These are phyloP conservation scores for Hepatocystis sp. DNA, from an alignment of 169 alveolate genomes.

Conservation along the genomic window DNA sequence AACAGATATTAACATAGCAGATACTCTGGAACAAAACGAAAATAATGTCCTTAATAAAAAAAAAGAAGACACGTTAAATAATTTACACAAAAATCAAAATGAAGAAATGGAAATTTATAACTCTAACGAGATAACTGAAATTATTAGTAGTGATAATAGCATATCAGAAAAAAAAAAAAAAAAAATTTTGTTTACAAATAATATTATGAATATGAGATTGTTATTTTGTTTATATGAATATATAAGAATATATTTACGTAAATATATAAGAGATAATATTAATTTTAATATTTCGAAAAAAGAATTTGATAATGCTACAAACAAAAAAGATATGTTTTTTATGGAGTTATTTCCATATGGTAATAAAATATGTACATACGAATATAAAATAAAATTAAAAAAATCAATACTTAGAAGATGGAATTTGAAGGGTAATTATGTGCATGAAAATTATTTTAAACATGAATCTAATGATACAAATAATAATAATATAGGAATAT, in stretches of 20 bases:
- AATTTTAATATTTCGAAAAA: constrained; percentile 23
- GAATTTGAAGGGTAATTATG: constrained; percentile 67
- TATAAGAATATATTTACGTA: constrained; percentile 48
- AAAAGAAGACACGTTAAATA: too few relatives aligned
- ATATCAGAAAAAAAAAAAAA: too few relatives aligned
- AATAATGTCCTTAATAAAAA: not conserved
- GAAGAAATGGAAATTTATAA: not conserved
- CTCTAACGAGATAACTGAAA: not conserved
- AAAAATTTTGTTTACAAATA: constrained; percentile 37
- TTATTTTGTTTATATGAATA: constrained; percentile 51
- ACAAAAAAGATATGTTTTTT: constrained; percentile 6
- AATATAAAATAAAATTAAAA: constrained; percentile 51
- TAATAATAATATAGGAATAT: not conserved
- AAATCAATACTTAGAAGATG: constrained; percentile 68
- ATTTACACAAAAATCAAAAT: too few relatives aligned
- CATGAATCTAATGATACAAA: constrained; percentile 19
- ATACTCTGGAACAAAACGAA: not conserved
- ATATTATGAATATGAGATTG: constrained; percentile 46
- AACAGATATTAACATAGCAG: too few relatives aligned
- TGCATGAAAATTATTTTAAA: constrained; percentile 54
- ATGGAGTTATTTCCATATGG: constrained; percentile 53
- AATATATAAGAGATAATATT: constrained; percentile 36
- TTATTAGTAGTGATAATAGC: not conserved
- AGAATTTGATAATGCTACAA: constrained; percentile 18
- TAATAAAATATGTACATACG: constrained; percentile 40